These are phyloP conservation scores for Trifolium fragiferum DNA, from an alignment of 306 rosid genomes.

Conservation along the genomic window DNA sequence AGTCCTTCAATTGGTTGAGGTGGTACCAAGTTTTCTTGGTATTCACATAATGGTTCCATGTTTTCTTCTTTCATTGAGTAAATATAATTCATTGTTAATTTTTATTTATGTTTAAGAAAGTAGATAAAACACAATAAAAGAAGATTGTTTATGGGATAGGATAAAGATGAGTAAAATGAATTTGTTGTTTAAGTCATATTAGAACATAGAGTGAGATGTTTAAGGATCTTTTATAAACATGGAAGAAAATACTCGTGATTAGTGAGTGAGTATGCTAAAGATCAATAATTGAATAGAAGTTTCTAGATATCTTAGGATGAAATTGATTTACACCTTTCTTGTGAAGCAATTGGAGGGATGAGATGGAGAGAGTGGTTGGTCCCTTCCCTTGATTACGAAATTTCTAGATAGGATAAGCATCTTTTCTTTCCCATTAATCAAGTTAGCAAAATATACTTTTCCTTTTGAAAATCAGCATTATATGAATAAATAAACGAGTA, in stretches of 20 bases:
- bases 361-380: constrained; percentile 7
- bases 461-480: too few relatives aligned
- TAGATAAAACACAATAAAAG: too few relatives aligned
- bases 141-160: too few relatives aligned
- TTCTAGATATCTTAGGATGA: constrained; percentile 52
- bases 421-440: too few relatives aligned
- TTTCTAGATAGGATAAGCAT: constrained; percentile 54
- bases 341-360: constrained; percentile 43
- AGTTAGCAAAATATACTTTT: too few relatives aligned
- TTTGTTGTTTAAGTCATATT: too few relatives aligned
- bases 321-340: constrained; percentile 23
- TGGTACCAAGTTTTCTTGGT: not conserved
- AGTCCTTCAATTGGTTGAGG: constrained; percentile 86
- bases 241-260: not conserved
- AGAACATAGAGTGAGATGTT: not conserved
- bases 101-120: too few relatives aligned
- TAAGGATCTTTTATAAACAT: constrained; percentile 25
- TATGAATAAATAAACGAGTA: too few relatives aligned
- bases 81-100: constrained; percentile 51
- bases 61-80: constrained; percentile 62
- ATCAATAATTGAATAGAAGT: constrained; percentile 31
- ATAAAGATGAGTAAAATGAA: too few relatives aligned
- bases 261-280: not conserved
- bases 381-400: constrained; percentile 38
- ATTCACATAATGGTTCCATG: constrained; percentile 37